Evolutionary conservation across 2,329 filamentous ascomycete species (phyloP).

Genomic region (Alternaria sp.): DNA sequence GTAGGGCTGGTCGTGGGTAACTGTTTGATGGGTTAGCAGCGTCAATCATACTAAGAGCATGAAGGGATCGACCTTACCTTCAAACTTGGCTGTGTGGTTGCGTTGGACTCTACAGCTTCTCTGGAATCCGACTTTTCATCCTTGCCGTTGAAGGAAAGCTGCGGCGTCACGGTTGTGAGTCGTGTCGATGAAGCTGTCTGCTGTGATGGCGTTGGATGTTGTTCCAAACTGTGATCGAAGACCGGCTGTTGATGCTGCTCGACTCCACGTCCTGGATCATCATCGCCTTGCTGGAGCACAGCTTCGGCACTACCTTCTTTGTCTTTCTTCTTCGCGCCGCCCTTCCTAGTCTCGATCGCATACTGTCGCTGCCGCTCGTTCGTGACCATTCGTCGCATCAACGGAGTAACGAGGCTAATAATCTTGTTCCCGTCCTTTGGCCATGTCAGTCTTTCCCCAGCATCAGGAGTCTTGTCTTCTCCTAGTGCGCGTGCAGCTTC

Average conservation of each 20-base stretch:
- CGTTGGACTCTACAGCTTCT: neutral
- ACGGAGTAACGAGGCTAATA: conserved; percentile 63
- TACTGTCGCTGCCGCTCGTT: conserved; percentile 66
- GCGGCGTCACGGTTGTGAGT: neutral
- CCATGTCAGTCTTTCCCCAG: conserved; percentile 56
- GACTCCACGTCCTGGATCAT: neutral
- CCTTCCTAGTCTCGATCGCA: conserved; percentile 62
- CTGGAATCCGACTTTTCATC: neutral
- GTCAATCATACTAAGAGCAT: neutral
- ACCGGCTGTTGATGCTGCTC: conserved; percentile 21
- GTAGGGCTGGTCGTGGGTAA: conserved; percentile 9
- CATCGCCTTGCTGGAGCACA: conserved; percentile 9
- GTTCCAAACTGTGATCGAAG: conserved; percentile 14
- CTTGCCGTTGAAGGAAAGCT: neutral
- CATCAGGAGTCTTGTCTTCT: conserved; percentile 46
- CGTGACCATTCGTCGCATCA: conserved; percentile 65
- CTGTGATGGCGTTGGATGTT: conserved; percentile 1
- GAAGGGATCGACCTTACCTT: neutral
- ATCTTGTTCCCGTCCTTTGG: conserved; percentile 62
- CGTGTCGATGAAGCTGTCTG: neutral
- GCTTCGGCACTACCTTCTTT: conserved; percentile 34
- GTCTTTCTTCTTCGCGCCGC: conserved; percentile 47
- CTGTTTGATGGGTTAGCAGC: conserved; percentile 1
- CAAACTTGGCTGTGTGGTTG: neutral
- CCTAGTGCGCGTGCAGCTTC: conserved; percentile 47